Evolutionary conservation across 768 basidiomycete species (phyloP).

Genomic region (Mycena albidolilacea): DNA sequence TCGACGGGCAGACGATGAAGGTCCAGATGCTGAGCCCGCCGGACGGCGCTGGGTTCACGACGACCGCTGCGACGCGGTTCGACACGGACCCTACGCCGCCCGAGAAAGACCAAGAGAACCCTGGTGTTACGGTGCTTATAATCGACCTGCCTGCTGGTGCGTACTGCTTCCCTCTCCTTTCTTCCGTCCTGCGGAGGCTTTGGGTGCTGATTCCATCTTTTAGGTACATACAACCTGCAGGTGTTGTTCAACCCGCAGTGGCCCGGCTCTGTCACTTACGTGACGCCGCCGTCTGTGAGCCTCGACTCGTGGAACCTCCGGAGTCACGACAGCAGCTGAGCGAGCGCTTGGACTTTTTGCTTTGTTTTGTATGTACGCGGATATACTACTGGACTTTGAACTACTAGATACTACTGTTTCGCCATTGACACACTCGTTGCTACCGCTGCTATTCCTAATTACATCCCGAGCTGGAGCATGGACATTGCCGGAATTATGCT

Average conservation of each 20-base stretch:
- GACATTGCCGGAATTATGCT: constrained; percentile 6
- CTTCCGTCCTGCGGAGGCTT: too few relatives aligned
- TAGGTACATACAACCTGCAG: constrained; percentile 74
- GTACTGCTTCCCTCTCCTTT: neutral
- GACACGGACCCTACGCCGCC: constrained; percentile 73
- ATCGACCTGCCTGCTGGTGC: constrained; percentile 79
- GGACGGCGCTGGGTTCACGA: constrained; percentile 74
- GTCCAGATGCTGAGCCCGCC: constrained; percentile 80
- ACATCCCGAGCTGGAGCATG: neutral
- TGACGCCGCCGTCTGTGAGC: constrained; percentile 80
- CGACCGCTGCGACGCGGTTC: constrained; percentile 68
- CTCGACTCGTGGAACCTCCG: constrained; percentile 83
- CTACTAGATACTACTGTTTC: neutral
- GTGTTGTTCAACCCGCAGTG: constrained; percentile 96
- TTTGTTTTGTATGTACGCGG: neutral
- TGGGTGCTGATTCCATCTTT: neutral
- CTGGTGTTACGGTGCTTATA: constrained; percentile 83
- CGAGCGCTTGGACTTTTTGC: neutral
- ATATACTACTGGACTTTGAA: neutral
- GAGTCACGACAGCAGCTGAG: constrained; percentile 71
- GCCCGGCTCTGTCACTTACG: constrained; percentile 72
- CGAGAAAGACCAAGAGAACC: constrained; percentile 79
- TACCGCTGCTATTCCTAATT: neutral
- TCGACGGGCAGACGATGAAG: constrained; percentile 78
- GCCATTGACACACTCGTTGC: neutral